Percentiles rank a stretch among this genome's conserved stretches.
Evolutionary conservation across 1,139 yeast genomes (phyloP).

Genomic region (Diutina ranongensis): DNA sequence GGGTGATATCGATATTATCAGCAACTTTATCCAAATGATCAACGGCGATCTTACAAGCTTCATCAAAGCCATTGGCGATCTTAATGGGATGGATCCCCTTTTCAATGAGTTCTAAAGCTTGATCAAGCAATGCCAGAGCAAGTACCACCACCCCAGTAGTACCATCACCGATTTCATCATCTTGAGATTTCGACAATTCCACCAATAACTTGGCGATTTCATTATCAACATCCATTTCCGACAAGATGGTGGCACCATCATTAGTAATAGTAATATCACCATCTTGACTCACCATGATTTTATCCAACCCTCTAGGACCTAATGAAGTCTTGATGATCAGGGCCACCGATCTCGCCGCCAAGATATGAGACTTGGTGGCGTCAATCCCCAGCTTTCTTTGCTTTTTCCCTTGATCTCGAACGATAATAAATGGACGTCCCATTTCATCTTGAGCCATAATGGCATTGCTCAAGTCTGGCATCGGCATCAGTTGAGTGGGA

Average conservation of each 20-base stretch:
- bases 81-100: constrained; percentile 96
- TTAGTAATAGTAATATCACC: constrained; percentile 97
- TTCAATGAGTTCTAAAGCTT: constrained; percentile 87
- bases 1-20: constrained; percentile 43
- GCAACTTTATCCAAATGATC: constrained; percentile 65
- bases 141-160: constrained; percentile 98
- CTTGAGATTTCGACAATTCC: constrained; percentile 90
- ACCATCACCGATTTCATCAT: constrained; percentile 98
- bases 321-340: constrained; percentile 84
- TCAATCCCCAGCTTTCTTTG: constrained; percentile 88
- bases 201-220: constrained; percentile 94
- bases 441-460: constrained; percentile 97
- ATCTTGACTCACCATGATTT: constrained; percentile 83
- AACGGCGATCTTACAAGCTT: constrained; percentile 88
- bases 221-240: constrained; percentile 93
- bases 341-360: constrained; percentile 94
- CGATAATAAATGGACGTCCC: constrained; percentile 98
- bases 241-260: constrained; percentile 94
- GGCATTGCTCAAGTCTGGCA: constrained; percentile 96
- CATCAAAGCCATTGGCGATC: constrained; percentile 95
- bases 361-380: constrained; percentile 88
- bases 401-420: constrained; percentile 91
- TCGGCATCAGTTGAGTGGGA: constrained; percentile 11
- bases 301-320: constrained; percentile 98
- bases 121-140: constrained; percentile 90